Base-by-base conservation (phyloP, 2,329 filamentous ascomycete genomes). In the Fonsecaea erecta region DNA sequence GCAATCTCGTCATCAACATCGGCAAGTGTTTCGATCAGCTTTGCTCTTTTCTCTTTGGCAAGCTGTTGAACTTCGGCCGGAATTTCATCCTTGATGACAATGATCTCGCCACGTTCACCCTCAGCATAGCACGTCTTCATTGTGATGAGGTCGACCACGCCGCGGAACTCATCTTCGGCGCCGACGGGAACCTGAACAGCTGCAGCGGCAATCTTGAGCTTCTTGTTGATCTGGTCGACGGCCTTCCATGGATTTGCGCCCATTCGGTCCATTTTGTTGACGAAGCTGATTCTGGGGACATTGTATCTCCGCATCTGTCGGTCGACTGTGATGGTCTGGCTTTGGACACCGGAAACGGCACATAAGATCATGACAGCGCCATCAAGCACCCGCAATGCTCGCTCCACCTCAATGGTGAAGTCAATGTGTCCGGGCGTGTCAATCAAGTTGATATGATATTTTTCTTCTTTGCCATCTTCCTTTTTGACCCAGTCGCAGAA, bases 261-360 rank as follows among this genome's bases (percentile, higher is more conserved):
- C 90, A 97, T 97, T 71, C 95, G 90, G 76, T 99, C 95, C 94
- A 99, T 98, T 85, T 99, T 99, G 84, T 99, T 99, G 77, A 99
- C 88, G 75, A 99, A 99, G 61, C 91, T 96, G 77, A 99, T 89
- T 73, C 95, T 87, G 67, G 95, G 95, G 68, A 99, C 89, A 76
- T 98, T 94, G 84, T 99, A 99, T 72, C 95, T 89, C 83, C 93
- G 92, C 95, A 99, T 99, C 82, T 99, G 95, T 73, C 95, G 87
- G 78, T 99, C 93, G 70, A 99, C 95, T 1, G 95, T 99, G 73
- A 97, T 97, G 21, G 95, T 99, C 81, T 99, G 95, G 76, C 90
- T 94, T 81, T 99, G 95, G 35, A 99, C 95, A 76, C 95, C 95
- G 74, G 92, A 96, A 67, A 98, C 95, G 68, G 95, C 95, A 77